These are phyloP conservation scores for Thelonectria discophora DNA, from an alignment of 2,329 filamentous ascomycete genomes.

Conservation along the genomic window DNA sequence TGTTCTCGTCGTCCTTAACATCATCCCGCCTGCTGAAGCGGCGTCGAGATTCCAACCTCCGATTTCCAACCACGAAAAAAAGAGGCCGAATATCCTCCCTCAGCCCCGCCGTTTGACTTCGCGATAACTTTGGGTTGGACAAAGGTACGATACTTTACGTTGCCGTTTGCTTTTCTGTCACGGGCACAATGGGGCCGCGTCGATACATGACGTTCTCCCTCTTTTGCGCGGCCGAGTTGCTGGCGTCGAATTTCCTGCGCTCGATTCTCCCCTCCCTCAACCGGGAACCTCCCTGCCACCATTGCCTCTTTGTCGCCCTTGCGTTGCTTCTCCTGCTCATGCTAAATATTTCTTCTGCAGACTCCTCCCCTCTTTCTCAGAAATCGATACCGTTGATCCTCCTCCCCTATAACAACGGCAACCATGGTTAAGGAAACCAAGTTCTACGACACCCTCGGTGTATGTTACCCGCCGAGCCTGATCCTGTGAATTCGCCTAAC, in stretches of 20 bases:
- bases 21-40: background rate
- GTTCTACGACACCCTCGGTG: conserved; percentile 80
- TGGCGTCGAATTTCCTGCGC: conserved; percentile 9
- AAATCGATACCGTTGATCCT: conserved; percentile 16
- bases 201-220: background rate
- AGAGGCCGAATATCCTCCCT: conserved; percentile 35
- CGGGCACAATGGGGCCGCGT: background rate
- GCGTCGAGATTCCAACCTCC: conserved; percentile 36
- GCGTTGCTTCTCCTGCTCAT: conserved; percentile 11
- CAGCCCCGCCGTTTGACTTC: conserved; percentile 41
- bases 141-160: conserved; percentile 36
- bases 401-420: conserved; percentile 32
- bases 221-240: conserved; percentile 10
- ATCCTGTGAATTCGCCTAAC: conserved; percentile 28
- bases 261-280: background rate
- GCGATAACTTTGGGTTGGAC: conserved; percentile 38
- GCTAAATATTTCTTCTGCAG: conserved; percentile 34
- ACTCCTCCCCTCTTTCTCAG: conserved; percentile 26
- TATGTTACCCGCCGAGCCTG: conserved; percentile 54
- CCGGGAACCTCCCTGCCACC: background rate
- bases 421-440: conserved; percentile 84
- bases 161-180: background rate
- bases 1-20: conserved; percentile 4
- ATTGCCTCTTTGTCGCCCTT: conserved; percentile 4
- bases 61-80: conserved; percentile 34